Base-by-base conservation (phyloP, 164 flowering plant species). In the Paratinospora sagittata region DNA sequence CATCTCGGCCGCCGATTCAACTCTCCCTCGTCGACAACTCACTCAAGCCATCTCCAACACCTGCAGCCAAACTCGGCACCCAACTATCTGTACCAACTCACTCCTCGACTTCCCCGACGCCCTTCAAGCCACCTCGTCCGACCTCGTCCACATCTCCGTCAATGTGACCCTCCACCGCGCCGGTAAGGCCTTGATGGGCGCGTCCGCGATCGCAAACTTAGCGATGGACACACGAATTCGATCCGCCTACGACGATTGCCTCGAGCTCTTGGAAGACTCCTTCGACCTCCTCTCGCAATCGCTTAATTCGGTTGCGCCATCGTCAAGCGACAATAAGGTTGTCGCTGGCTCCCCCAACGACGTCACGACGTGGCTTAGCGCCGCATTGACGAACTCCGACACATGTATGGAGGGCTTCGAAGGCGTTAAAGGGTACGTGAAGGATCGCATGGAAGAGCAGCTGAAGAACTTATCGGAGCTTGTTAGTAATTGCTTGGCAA, bases 351-450 rank as follows among this genome's bases (percentile, higher is more conserved):
- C 80, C 8, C 72, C 86, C 1, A 77, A 83, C 43, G 98, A 96
- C 76, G 93, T 90, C 73, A 1, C 84, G 85, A 96, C 97, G 67
- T 96, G 99, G 99, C 88, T 93, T 58, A 90, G 96, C 80, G 86
- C 96, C 2, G 92, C 98, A 10, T 71, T 92, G 69, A 96, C 99
- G 5, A 92, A 93, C 65, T 96, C 93, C 67, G 99, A 91, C 89
- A 93, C 99, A 47, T 96, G 98, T 69, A 33, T 75, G 77, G 98
- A 90, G 36, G 98, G 98, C 16, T 78, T 92, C 52, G 75, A 34
- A 2, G 88, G 65, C 1, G 76, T 80, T n/a, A 75, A 43, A 36
- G 92, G 89, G 41, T 4, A 55, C 26, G 89, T 90, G 71, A 90
- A 82, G 81, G 79, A 84, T 10, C 81, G 76, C 69, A 82, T 92